phyloP scores from a whole-genome alignment of 371 early-diverging fungal species.

The Dentiscutata heterogama region DNA sequence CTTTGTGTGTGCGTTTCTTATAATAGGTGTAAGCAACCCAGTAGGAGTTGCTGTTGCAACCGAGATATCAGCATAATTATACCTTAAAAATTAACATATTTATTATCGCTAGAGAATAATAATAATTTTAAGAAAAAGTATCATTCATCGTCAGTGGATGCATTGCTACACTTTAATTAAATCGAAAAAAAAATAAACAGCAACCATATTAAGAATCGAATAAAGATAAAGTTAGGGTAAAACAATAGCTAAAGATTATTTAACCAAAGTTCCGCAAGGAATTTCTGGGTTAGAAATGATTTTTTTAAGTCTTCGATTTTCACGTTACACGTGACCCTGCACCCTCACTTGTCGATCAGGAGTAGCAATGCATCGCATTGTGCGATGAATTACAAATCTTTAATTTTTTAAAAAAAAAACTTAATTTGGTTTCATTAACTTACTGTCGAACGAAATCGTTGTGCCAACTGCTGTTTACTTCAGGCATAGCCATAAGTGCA shows the following conservation, averaged over 20 bases:
- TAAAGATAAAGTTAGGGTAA: too few relatives aligned
- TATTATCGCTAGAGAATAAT: not conserved
- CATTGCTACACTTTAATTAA: too few relatives aligned
- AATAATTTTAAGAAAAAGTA: not conserved
- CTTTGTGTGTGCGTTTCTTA: constrained; percentile 83
- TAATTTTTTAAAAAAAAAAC: not conserved
- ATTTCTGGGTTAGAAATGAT: too few relatives aligned
- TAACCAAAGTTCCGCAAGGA: too few relatives aligned
- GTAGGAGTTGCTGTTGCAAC: constrained; percentile 96
- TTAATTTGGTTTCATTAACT: constrained; percentile 41
- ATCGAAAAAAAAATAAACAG: too few relatives aligned
- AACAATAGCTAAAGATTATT: too few relatives aligned
- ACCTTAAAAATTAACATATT: constrained; percentile 56
- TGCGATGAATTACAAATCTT: not conserved
- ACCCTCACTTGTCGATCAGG: too few relatives aligned
- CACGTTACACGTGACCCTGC: too few relatives aligned
- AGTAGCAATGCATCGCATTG: too few relatives aligned
- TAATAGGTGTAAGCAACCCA: constrained; percentile 98
- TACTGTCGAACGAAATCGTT: constrained; percentile 93
- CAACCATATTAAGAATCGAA: too few relatives aligned
- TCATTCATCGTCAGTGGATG: not conserved
- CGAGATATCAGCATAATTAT: constrained; percentile 93
- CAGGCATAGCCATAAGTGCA: constrained; percentile 93
- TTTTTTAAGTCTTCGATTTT: too few relatives aligned
- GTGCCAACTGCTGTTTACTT: constrained; percentile 97